Percentiles rank a stretch among this genome's conserved stretches.
phyloP scores from a whole-genome alignment of 2,329 filamentous ascomycete species.

The Microcyclosporella mali region DNA sequence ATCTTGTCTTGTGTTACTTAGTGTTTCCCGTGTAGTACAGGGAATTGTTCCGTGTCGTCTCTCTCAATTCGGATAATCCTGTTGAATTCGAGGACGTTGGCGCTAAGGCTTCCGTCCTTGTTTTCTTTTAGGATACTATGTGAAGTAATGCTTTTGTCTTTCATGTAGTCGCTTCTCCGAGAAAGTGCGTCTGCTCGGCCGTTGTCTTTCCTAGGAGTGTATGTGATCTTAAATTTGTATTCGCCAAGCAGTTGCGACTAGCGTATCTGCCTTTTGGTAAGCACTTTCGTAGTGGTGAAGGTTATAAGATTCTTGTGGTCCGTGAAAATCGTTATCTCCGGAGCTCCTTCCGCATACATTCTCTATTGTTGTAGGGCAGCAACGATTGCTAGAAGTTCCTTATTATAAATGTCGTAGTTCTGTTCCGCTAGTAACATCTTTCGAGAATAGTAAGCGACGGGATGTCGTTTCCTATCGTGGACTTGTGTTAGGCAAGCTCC shows the following conservation, averaged over 20 bases:
- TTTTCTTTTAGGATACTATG: too few relatives aligned
- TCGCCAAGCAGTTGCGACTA: constrained; percentile 22
- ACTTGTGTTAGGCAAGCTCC: neutral
- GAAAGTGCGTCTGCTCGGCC: too few relatives aligned
- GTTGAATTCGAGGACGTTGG: too few relatives aligned
- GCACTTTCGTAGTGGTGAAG: constrained; percentile 28
- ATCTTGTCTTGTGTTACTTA: too few relatives aligned
- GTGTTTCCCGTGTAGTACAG: too few relatives aligned
- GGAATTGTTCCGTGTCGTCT: too few relatives aligned
- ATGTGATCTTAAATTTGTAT: constrained; percentile 27
- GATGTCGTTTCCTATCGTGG: neutral
- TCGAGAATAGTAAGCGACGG: constrained; percentile 7
- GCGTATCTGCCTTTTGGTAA: constrained; percentile 26
- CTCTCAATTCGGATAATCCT: too few relatives aligned
- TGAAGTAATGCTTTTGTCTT: too few relatives aligned
- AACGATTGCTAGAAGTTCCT: constrained; percentile 30
- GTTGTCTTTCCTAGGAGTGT: constrained; percentile 2
- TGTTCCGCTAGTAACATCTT: constrained; percentile 6
- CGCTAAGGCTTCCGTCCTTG: too few relatives aligned
- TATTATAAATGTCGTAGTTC: constrained; percentile 15
- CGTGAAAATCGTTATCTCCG: constrained; percentile 20
- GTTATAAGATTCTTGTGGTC: constrained; percentile 29
- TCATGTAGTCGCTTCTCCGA: too few relatives aligned
- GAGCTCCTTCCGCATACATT: constrained; percentile 23
- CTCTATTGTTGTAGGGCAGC: constrained; percentile 23